A percentile compares a stretch with the other conserved stretches of the same genome.
phyloP scores from a whole-genome alignment of 2,329 filamentous ascomycete genomes.

The Fusarium camptoceras region DNA sequence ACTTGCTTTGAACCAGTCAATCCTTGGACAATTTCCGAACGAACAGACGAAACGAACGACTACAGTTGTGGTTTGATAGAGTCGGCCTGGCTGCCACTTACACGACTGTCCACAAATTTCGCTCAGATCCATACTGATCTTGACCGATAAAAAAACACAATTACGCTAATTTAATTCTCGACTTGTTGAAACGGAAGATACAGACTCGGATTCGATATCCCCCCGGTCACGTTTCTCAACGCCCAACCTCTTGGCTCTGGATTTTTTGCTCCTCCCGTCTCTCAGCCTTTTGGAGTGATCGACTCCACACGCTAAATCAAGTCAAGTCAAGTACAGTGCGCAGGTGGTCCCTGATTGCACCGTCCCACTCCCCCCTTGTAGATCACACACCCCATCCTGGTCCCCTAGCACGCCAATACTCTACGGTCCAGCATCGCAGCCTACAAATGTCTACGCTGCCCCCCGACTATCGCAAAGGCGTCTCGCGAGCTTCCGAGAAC shows the following conservation, averaged over 20 bases:
- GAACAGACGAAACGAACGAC: conserved; percentile 24
- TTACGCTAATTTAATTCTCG: conserved; percentile 49
- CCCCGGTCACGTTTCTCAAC: conserved; percentile 39
- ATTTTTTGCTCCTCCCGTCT: conserved; percentile 43
- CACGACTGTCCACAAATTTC: conserved; percentile 39
- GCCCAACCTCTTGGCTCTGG: conserved; percentile 43
- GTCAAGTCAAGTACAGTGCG: conserved; percentile 19
- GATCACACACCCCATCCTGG: conserved; percentile 43
- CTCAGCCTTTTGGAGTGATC: conserved; percentile 47
- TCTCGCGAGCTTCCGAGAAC: conserved; percentile 59
- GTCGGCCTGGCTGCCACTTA: conserved; percentile 43
- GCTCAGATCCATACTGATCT: conserved; percentile 44
- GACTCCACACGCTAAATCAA: conserved; percentile 41
- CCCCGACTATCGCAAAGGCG: conserved; percentile 68
- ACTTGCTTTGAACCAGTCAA: conserved; percentile 68
- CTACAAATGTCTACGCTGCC: conserved; percentile 73
- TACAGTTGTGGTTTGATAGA: conserved; percentile 47
- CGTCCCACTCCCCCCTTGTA: conserved; percentile 40
- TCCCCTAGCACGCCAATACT: conserved; percentile 44
- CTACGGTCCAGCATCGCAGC: conserved; percentile 51
- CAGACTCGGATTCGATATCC: conserved; percentile 36
- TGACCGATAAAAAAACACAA: conserved; percentile 39
- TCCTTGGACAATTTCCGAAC: conserved; percentile 53
- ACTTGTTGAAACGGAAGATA: conserved; percentile 43
- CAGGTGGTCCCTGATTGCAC: conserved; percentile 29